A percentile compares a stretch with the other conserved stretches of the same genome.
phyloP scores from a whole-genome alignment of 176 grass and related monocot genomes.

The Bonia amplexicaulis region DNA sequence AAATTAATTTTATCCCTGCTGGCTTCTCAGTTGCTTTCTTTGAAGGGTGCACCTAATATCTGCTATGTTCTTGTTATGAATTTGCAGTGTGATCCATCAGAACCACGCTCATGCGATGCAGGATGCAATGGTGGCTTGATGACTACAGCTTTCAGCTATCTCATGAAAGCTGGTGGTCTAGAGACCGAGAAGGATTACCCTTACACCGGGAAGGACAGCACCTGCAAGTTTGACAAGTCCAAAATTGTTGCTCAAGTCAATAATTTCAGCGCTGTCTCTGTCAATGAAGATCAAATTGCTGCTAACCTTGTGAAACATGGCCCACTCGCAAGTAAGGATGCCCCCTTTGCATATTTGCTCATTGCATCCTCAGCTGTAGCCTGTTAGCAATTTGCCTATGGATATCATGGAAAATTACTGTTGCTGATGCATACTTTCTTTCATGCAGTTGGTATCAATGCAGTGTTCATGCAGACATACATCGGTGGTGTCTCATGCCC shows the following conservation, averaged over 20 bases:
- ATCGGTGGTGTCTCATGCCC: conserved; percentile 85
- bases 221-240: conserved; percentile 77
- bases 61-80: neutral
- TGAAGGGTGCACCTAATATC: neutral
- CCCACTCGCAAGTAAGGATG: conserved; percentile 68
- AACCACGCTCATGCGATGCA: conserved; percentile 53
- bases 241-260: conserved; percentile 68
- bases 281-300: conserved; percentile 71
- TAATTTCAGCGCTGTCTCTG: conserved; percentile 63
- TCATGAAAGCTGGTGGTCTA: conserved; percentile 60
- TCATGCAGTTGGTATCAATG: conserved; percentile 76
- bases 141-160: conserved; percentile 77
- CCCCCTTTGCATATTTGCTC: neutral
- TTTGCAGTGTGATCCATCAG: conserved; percentile 66
- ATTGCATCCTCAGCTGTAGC: neutral
- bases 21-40: neutral
- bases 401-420: neutral
- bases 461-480: conserved; percentile 85
- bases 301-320: conserved; percentile 80
- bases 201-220: conserved; percentile 38
- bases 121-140: conserved; percentile 90
- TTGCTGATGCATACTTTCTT: conserved; percentile 20
- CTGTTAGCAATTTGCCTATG: neutral
- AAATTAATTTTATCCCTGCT: neutral
- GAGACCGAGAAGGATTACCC: conserved; percentile 73